Percentiles rank a stretch among this genome's conserved stretches.
Conservation (phyloP, 306 rosid species). For the Quillaja saponaria region DNA sequence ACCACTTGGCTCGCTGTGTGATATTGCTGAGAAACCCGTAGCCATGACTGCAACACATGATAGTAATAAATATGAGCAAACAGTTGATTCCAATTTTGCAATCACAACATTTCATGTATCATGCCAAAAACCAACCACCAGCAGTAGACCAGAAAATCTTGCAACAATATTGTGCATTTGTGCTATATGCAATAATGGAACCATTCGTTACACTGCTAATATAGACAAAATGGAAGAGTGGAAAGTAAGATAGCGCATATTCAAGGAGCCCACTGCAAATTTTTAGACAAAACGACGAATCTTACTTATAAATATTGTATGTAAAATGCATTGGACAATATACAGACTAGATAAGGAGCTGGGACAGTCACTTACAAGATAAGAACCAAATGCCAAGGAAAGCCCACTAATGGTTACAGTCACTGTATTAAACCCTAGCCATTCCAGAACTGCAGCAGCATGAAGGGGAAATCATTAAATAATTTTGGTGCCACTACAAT, state of each 20-base stretch:
- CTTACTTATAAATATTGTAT: background rate
- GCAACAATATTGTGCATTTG: background rate
- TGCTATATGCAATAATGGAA: background rate
- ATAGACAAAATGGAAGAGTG: background rate
- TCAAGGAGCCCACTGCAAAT: background rate
- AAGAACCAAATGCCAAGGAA: slow-evolving; percentile 58
- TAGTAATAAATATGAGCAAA: slow-evolving; percentile 26
- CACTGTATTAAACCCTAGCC: slow-evolving; percentile 60
- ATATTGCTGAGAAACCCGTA: slow-evolving; percentile 71
- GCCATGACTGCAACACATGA: slow-evolving; percentile 63
- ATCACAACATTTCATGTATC: slow-evolving; percentile 3
- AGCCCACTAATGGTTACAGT: slow-evolving; percentile 45
- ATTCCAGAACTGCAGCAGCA: slow-evolving; percentile 63
- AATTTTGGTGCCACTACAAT: background rate
- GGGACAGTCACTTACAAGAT: slow-evolving; percentile 58
- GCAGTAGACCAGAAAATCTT: background rate
- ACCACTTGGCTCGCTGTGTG: slow-evolving; percentile 78
- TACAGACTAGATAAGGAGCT: background rate
- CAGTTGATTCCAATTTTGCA: background rate
- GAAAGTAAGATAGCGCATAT: background rate
- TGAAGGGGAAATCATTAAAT: slow-evolving; percentile 9
- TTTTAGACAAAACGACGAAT: background rate
- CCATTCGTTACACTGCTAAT: no score
- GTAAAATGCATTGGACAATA: slow-evolving; percentile 6
- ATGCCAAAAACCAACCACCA: background rate